Base-by-base conservation (phyloP, 306 rosid genomes). In the Trichosanthes cucumerina region DNA sequence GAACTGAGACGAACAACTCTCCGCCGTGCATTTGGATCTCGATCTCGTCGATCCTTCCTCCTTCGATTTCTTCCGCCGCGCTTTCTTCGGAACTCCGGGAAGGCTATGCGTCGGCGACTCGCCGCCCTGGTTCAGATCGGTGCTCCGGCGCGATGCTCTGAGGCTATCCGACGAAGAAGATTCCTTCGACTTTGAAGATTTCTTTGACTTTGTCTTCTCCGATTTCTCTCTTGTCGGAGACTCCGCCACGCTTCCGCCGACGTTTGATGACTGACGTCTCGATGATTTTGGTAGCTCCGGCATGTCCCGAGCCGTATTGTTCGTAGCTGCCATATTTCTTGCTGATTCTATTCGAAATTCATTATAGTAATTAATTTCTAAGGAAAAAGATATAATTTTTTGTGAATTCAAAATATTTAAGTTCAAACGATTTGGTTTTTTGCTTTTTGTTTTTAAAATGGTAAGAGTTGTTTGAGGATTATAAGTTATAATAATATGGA, bases 31-130 rank as follows among this genome's bases (percentile, higher is more conserved):
- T 86, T 80, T 91, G 56, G 80, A 38, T 84, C 86, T 90, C 0
- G 80, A 31, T 73, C 52, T 89, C 7, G 91, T 56, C 10, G 92
- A 80, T 2, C 84, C 84, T 11, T 56, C 74, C 19, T 90, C 96
- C 66, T 84, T 92, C 11, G 90, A 73, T 47, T 82, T 88, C 87
- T 88, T 95, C 63, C 91, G 75, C 23, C 88, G 75, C 33, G 69
- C 31, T 83, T 77, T 96, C 79, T 83, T 96, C 4, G 98, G 96
- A 34, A 86, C 71, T 16, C 87, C 97, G 0, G 90, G 82, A 7
- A 28, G 39, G 83, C 50, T 79, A 69, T 64, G 76, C 9, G 90
- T 52, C 36, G 88, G 84, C 6, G 86, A 79, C 10, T 86, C 92
- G 43, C 77, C 16, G 36, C 68, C 86, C 4, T 64, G 80, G 54